Evolutionary conservation across 1,284 basidiomycete species (phyloP).

Genomic region (Erythrobasidium hasegawianum): DNA sequence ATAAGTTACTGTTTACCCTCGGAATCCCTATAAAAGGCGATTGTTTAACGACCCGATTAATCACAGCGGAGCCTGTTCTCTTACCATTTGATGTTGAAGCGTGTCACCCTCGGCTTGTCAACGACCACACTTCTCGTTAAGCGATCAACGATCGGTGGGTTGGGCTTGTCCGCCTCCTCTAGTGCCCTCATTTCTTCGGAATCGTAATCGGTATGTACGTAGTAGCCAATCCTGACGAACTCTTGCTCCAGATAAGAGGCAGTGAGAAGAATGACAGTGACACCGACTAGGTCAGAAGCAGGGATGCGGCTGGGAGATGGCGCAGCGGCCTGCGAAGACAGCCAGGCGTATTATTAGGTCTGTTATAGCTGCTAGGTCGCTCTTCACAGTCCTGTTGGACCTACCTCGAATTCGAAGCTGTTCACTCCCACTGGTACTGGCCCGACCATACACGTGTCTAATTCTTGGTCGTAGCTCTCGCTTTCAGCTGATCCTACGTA

Average conservation of each 20-base stretch:
- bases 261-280: slow-evolving; percentile 87
- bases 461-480: slow-evolving; percentile 76
- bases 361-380: slow-evolving; percentile 57
- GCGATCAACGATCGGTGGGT: slow-evolving; percentile 57
- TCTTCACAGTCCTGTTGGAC: slow-evolving; percentile 69
- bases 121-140: slow-evolving; percentile 80
- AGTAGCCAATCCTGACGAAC: slow-evolving; percentile 98
- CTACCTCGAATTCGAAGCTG: slow-evolving; percentile 85
- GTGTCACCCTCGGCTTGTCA: slow-evolving; percentile 87
- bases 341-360: background rate
- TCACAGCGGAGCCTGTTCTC: too few relatives aligned
- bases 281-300: slow-evolving; percentile 75
- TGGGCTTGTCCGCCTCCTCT: slow-evolving; percentile 40
- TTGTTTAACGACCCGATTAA: too few relatives aligned
- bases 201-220: slow-evolving; percentile 98
- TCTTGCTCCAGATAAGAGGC: slow-evolving; percentile 88
- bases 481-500: slow-evolving; percentile 93
- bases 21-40: too few relatives aligned
- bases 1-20: too few relatives aligned
- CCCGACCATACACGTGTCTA: slow-evolving; percentile 61
- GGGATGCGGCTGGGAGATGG: slow-evolving; percentile 69
- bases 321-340: slow-evolving; percentile 52
- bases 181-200: slow-evolving; percentile 72
- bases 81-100: slow-evolving; percentile 57
- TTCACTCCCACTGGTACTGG: slow-evolving; percentile 93